A percentile compares a stretch with the other conserved stretches of the same genome.
These are phyloP conservation scores for Candida corydali DNA, from an alignment of 805 yeast genomes.

Conservation along the genomic window DNA sequence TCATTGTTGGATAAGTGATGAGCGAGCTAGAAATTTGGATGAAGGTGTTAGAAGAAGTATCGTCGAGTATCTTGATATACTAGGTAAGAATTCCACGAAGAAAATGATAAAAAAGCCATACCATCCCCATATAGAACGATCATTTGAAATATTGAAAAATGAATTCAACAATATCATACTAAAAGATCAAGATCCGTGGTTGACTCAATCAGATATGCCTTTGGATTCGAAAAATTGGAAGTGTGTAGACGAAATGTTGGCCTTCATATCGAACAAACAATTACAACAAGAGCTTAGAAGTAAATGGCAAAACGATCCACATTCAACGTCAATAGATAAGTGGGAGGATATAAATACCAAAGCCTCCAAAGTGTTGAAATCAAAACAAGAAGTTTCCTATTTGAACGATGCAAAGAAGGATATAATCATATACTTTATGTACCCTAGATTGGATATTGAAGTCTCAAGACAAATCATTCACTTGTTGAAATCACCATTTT, in stretches of 20 bases:
- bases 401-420: constrained; percentile 76
- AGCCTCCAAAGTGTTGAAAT: constrained; percentile 46
- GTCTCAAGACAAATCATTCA: constrained; percentile 89
- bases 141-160: constrained; percentile 61
- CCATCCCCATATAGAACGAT: constrained; percentile 83
- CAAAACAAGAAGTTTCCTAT: constrained; percentile 41
- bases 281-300: constrained; percentile 49
- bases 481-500: constrained; percentile 91
- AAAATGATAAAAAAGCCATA: constrained; percentile 68
- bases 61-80: constrained; percentile 78
- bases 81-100: constrained; percentile 48
- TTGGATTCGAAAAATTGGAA: constrained; percentile 47
- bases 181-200: constrained; percentile 87
- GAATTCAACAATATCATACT: constrained; percentile 64
- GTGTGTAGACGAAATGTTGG: constrained; percentile 49
- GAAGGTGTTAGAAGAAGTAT: constrained; percentile 75
- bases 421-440: constrained; percentile 70
- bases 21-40: constrained; percentile 67
- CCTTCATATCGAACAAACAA: constrained; percentile 59
- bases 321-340: constrained; percentile 52
- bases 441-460: constrained; percentile 90
- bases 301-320: constrained; percentile 48
- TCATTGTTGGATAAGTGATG: constrained; percentile 96
- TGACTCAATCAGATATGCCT: constrained; percentile 22
- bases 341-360: constrained; percentile 73